Evolutionary conservation across 2,329 filamentous ascomycete genomes (phyloP).

Genomic region (Aspergillus tanneri): DNA sequence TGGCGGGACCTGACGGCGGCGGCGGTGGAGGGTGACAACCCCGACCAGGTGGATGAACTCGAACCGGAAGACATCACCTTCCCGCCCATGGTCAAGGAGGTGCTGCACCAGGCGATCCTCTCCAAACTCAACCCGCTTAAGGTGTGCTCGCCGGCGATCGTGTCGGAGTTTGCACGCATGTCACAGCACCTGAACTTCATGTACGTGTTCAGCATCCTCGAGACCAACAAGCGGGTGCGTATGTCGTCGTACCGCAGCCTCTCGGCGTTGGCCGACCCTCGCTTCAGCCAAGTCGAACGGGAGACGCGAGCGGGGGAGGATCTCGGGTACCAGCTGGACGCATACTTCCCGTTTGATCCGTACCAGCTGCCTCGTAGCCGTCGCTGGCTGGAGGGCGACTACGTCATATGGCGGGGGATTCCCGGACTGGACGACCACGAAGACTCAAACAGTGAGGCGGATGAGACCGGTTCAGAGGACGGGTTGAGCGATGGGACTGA

Average conservation of each 20-base stretch:
- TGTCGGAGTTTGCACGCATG: conserved; percentile 86
- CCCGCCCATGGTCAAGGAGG: conserved; percentile 70
- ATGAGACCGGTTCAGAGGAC: conserved; percentile 32
- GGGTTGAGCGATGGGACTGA: conserved; percentile 44
- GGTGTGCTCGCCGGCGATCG: conserved; percentile 86
- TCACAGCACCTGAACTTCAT: conserved; percentile 82
- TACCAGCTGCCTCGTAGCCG: conserved; percentile 87
- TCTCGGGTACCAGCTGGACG: conserved; percentile 79
- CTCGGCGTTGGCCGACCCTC: conserved; percentile 36
- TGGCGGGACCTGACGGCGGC: conserved; percentile 83
- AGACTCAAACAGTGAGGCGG: conserved; percentile 46
- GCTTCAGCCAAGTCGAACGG: conserved; percentile 50
- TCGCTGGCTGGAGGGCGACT: conserved; percentile 82
- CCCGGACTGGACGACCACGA: conserved; percentile 63
- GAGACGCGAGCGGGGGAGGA: conserved; percentile 65
- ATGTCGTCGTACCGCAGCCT: conserved; percentile 64
- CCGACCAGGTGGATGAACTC: conserved; percentile 54
- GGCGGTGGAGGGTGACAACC: conserved; percentile 53
- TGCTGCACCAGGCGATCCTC: conserved; percentile 74
- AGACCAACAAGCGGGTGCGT: conserved; percentile 87
- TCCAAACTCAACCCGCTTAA: conserved; percentile 92
- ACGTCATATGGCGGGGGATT: conserved; percentile 75
- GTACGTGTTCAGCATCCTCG: conserved; percentile 84
- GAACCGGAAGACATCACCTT: conserved; percentile 72
- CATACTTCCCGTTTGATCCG: conserved; percentile 96